Evolutionary conservation across 352 stramenopile species (phyloP).

Genomic region (Elongisporangium prolatum): DNA sequence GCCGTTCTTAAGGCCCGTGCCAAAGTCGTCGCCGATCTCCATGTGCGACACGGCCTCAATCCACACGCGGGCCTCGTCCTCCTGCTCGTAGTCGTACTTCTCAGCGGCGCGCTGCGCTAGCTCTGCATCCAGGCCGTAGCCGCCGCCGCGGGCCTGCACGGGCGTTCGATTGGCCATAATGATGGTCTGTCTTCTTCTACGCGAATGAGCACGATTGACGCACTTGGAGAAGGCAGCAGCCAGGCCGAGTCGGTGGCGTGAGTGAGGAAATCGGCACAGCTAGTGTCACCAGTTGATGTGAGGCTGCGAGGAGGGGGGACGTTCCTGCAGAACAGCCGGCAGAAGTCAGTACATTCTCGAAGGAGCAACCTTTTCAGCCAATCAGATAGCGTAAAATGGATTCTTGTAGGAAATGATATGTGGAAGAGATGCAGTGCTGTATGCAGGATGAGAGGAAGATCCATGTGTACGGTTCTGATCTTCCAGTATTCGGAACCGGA

Average conservation of each 20-base stretch:
- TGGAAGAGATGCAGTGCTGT: background rate
- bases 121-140: slow-evolving; percentile 89
- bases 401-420: background rate
- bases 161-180: slow-evolving; percentile 20
- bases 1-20: slow-evolving; percentile 68
- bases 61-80: slow-evolving; percentile 82
- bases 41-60: slow-evolving; percentile 77
- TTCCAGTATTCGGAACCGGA: background rate
- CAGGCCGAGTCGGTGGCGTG: background rate
- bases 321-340: background rate
- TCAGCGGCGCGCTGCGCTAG: slow-evolving; percentile 79
- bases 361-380: background rate
- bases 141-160: slow-evolving; percentile 63
- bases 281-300: background rate
- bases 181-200: background rate
- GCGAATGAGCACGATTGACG: background rate
- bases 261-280: background rate
- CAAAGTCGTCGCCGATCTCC: slow-evolving; percentile 79
- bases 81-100: slow-evolving; percentile 87
- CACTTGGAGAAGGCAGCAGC: background rate
- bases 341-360: background rate
- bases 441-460: background rate
- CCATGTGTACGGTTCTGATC: background rate
- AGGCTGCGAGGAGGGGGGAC: background rate
- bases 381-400: background rate